Evolutionary conservation across 257 asterid species (phyloP), one percentile per base, ranked within the genome.

Genomic region (Jacaranda copaia): DNA sequence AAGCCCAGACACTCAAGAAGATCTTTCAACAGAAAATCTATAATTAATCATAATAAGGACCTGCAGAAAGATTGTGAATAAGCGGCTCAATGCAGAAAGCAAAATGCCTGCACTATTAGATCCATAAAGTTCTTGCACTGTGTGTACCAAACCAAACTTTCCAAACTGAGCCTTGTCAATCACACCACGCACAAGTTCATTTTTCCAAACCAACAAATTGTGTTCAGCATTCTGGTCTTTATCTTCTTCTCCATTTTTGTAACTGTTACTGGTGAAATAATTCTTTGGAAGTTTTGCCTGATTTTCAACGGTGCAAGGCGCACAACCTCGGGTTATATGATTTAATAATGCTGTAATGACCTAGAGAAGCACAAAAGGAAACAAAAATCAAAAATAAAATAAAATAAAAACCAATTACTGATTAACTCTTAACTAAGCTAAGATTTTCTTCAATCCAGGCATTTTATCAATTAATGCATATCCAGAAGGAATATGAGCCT

Each of bases 81-180:
- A 69, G 62, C 98, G 96, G 84, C 98, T 96, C 55, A 96, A 84
- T 42, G 96, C 93, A 77, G 99, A 93, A 76, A 96, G 97, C 79
- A 96, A 84, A 76, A 88, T 86, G 80, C 99, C 98, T 2, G 99
- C 99, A 85, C 87, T 87, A 74, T 86, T 86, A 71, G 97, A 77
- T 71, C 99, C 99, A 75, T 96, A 96, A 56, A 93, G 96, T 88
- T 96, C 99, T 85, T 96, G 99, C 63, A 96, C 91, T 6, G 97
- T 90, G 84, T 96, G 99, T 40, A 93, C 99, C 87, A 96, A 85
- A 67, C 99, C 99, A 86, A 84, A 96, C 80, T 91, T 91, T 63
- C 97, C 99, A 86, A 96, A 96, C 87, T 96, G 99, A 59, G 99
- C 97, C 86, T 96, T 96, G 89, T 96, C 99, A 42, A 96, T 87